Percentiles rank a stretch among this genome's conserved stretches.
These are phyloP conservation scores for Fonsecaea multimorphosa DNA, from an alignment of 2,329 filamentous ascomycete genomes.

Conservation along the genomic window DNA sequence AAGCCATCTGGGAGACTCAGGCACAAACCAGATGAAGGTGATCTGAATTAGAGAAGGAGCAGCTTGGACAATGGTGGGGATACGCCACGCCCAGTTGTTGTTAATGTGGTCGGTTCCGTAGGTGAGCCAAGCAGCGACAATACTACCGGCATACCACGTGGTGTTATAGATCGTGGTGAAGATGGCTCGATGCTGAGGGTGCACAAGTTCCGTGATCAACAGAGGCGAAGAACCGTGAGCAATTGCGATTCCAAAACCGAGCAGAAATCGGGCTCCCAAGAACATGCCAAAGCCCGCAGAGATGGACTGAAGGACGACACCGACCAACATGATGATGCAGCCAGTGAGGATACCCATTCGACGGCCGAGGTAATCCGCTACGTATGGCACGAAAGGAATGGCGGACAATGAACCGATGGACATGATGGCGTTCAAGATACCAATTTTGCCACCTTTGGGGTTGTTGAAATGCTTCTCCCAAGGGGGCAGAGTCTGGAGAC, in stretches of 20 bases:
- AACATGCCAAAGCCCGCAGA: conserved; percentile 53
- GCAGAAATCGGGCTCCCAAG: conserved; percentile 65
- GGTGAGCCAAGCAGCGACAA: conserved; percentile 58
- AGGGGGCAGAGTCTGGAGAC: conserved; percentile 30
- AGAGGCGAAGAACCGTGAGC: conserved; percentile 47
- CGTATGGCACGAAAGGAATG: conserved; percentile 56
- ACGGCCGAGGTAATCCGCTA: conserved; percentile 56
- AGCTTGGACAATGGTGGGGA: conserved; percentile 71
- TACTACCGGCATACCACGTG: conserved; percentile 60
- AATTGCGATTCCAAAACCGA: conserved; percentile 66
- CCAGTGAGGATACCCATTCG: conserved; percentile 54
- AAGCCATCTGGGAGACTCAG: conserved; percentile 70
- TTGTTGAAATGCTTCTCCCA: conserved; percentile 38
- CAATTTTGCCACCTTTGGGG: conserved; percentile 32
- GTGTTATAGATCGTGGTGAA: conserved; percentile 62
- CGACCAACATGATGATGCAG: conserved; percentile 38
- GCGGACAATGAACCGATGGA: conserved; percentile 55
- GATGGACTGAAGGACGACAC: conserved; percentile 43
- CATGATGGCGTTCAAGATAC: conserved; percentile 37
- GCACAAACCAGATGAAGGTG: conserved; percentile 66
- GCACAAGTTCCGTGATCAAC: conserved; percentile 54
- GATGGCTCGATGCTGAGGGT: conserved; percentile 57
- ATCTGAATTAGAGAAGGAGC: conserved; percentile 64
- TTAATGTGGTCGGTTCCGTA: conserved; percentile 54
- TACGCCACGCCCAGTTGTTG: conserved; percentile 63